Conservation (phyloP, 306 rosid species). For the Begonia peltatifolia region DNA sequence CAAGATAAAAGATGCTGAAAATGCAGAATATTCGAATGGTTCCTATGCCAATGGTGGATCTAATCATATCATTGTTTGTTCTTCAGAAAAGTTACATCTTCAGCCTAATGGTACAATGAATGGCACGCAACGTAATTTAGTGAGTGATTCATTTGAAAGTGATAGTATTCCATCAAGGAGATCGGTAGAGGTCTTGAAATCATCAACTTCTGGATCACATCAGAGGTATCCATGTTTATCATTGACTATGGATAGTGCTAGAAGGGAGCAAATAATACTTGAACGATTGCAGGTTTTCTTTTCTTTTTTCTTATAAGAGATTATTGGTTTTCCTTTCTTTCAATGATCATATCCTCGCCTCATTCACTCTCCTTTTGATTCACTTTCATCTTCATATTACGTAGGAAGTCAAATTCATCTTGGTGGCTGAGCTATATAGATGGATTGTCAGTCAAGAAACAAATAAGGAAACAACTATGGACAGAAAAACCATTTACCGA, state of each 20-base stretch:
- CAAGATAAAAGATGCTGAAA: constrained; percentile 18
- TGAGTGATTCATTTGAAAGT: constrained; percentile 22
- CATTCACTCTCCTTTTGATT: constrained; percentile 10
- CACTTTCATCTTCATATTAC: constrained; percentile 6
- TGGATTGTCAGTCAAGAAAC: constrained; percentile 69
- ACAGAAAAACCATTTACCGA: constrained; percentile 65
- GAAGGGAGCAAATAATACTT: constrained; percentile 70
- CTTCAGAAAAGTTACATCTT: constrained; percentile 18
- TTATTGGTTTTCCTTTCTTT: background rate
- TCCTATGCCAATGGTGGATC: constrained; percentile 23
- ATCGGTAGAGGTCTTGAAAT: constrained; percentile 19
- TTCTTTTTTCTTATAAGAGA: background rate
- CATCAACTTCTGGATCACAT: constrained; percentile 22
- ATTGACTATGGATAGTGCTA: constrained; percentile 29
- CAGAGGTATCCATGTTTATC: constrained; percentile 34
- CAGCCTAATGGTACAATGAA: constrained; percentile 20
- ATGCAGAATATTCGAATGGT: constrained; percentile 19
- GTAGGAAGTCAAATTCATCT: constrained; percentile 65
- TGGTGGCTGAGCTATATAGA: constrained; percentile 58
- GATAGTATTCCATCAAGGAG: constrained; percentile 15
- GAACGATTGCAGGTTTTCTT: constrained; percentile 63
- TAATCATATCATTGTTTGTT: constrained; percentile 7
- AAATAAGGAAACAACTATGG: constrained; percentile 42
- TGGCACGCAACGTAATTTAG: constrained; percentile 18
- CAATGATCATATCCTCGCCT: too few species aligned